Conservation (phyloP, 345 rosid species). For the Zanthoxylum bungeanum region DNA sequence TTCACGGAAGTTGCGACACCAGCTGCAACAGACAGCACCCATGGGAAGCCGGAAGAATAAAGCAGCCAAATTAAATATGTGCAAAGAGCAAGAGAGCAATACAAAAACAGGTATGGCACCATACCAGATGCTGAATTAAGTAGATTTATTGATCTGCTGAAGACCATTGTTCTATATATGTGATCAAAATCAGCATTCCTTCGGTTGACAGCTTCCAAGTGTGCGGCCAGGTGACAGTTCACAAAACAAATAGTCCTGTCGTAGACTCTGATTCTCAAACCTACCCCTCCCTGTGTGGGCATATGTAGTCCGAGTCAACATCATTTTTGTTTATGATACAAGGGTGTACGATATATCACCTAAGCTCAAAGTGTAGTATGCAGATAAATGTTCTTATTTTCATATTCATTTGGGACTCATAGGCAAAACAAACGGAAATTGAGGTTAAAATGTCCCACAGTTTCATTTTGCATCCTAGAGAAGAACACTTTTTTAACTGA, state of each 20-base stretch:
- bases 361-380: not conserved
- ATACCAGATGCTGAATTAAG: constrained; percentile 69
- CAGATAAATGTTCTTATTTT: not conserved
- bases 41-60: constrained; percentile 79
- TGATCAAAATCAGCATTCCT: constrained; percentile 80
- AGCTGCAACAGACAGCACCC: constrained; percentile 79
- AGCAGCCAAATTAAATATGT: constrained; percentile 81
- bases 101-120: constrained; percentile 74
- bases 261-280: constrained; percentile 67
- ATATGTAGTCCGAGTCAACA: constrained; percentile 8
- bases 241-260: constrained; percentile 74
- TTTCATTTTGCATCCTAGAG: too few species aligned
- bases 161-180: constrained; percentile 58
- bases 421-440: not conserved
- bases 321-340: not conserved
- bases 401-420: not conserved
- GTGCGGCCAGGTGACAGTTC: constrained; percentile 85
- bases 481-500: too few species aligned
- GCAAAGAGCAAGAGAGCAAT: constrained; percentile 79
- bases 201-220: constrained; percentile 70
- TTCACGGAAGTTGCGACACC: constrained; percentile 70
- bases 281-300: constrained; percentile 70
- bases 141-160: constrained; percentile 47
- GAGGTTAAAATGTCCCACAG: too few species aligned
- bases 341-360: not conserved